Conservation (phyloP, 1,284 basidiomycete genomes). For the Rhodotorula sp. region DNA sequence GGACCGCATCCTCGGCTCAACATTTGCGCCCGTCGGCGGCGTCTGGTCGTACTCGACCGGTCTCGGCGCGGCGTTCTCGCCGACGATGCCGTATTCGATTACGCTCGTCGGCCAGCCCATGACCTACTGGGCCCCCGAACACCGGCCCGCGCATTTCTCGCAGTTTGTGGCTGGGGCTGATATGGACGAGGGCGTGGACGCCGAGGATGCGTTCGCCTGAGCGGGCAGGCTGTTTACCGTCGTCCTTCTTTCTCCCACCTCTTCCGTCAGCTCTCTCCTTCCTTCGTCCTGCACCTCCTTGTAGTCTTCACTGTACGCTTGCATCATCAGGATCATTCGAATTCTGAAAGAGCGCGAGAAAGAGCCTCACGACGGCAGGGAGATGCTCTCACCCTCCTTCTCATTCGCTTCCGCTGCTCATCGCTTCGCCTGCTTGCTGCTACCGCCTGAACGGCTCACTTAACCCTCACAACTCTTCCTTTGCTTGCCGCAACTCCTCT, state of each 20-base stretch:
- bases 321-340: too few species aligned
- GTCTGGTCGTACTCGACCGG: constrained; percentile 72
- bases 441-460: too few species aligned
- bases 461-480: too few species aligned
- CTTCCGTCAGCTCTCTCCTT: not conserved
- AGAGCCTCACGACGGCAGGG: too few species aligned
- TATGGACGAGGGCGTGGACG: constrained; percentile 17
- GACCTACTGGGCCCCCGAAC: constrained; percentile 69
- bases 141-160: constrained; percentile 30
- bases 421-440: too few species aligned
- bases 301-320: too few species aligned
- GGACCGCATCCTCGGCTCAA: constrained; percentile 65
- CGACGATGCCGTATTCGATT: constrained; percentile 78
- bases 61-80: constrained; percentile 85
- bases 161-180: constrained; percentile 29
- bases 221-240: not conserved
- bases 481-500: too few species aligned
- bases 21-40: constrained; percentile 56
- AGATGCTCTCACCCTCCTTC: too few species aligned
- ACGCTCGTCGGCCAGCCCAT: constrained; percentile 79
- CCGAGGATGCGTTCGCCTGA: constrained; percentile 23
- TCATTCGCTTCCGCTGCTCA: too few species aligned
- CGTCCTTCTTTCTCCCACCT: not conserved
- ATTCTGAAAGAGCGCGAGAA: too few species aligned
- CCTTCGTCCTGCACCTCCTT: too few species aligned